Evolutionary conservation across 2,329 filamentous ascomycete species (phyloP).

Genomic region (Fonsecaea monophora): DNA sequence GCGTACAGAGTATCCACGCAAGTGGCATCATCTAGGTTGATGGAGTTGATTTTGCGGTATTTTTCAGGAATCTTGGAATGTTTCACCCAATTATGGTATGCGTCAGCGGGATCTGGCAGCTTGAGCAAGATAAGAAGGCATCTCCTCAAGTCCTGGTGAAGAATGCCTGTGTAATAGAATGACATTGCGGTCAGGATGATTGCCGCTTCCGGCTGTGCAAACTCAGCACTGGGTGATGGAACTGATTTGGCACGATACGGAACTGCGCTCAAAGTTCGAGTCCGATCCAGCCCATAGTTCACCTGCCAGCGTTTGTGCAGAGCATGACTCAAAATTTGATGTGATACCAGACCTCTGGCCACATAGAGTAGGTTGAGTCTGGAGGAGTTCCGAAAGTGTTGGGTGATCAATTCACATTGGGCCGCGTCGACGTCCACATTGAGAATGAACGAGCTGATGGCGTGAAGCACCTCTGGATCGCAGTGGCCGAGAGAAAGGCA

Average conservation of each 20-base stretch:
- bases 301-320: constrained; percentile 70
- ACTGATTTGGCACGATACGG: constrained; percentile 67
- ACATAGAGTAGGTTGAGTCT: constrained; percentile 41
- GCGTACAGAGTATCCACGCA: constrained; percentile 62
- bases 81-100: constrained; percentile 53
- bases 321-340: constrained; percentile 61
- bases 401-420: constrained; percentile 2
- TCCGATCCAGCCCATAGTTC: constrained; percentile 65
- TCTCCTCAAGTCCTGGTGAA: constrained; percentile 56
- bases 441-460: constrained; percentile 21
- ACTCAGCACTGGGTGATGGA: constrained; percentile 64
- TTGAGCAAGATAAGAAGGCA: constrained; percentile 57
- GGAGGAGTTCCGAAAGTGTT: constrained; percentile 16
- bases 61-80: constrained; percentile 42
- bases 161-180: constrained; percentile 65
- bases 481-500: constrained; percentile 39
- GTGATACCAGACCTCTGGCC: constrained; percentile 59
- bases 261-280: constrained; percentile 63
- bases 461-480: constrained; percentile 21
- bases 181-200: constrained; percentile 63
- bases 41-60: constrained; percentile 54
- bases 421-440: constrained; percentile 10
- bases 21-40: constrained; percentile 67
- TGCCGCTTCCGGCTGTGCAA: constrained; percentile 66
- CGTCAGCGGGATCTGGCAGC: constrained; percentile 59